A percentile compares a stretch with the other conserved stretches of the same genome.
Conservation (phyloP, 2,329 filamentous ascomycete species). For the Dendrostoma leiphaemia region DNA sequence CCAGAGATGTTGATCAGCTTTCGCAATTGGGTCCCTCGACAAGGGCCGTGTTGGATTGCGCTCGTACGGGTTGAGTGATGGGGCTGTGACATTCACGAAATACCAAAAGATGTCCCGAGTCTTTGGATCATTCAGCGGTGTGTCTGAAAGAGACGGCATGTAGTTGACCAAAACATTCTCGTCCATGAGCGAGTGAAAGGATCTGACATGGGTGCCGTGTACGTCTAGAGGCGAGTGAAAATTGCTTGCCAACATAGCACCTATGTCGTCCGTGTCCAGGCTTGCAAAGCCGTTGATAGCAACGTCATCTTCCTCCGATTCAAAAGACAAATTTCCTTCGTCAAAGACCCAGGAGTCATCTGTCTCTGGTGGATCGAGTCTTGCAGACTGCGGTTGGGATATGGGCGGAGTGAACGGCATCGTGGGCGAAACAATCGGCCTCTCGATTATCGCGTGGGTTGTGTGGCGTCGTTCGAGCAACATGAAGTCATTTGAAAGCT, state of each 20-base stretch:
- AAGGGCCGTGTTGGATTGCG: constrained; percentile 71
- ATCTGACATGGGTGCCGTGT: constrained; percentile 45
- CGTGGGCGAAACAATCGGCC: neutral
- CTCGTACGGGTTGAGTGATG: constrained; percentile 84
- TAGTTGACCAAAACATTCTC: constrained; percentile 62
- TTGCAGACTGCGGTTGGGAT: neutral
- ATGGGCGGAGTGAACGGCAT: constrained; percentile 1
- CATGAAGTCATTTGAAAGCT: neutral
- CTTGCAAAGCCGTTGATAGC: constrained; percentile 25
- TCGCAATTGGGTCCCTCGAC: constrained; percentile 57
- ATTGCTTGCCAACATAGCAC: constrained; percentile 35
- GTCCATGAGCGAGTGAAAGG: constrained; percentile 47
- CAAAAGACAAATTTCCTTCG: constrained; percentile 61
- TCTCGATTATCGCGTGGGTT: constrained; percentile 2
- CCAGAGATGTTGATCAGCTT: constrained; percentile 64
- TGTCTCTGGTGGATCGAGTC: constrained; percentile 21
- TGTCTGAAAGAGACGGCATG: constrained; percentile 60
- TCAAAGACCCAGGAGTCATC: constrained; percentile 50
- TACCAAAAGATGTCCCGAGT: constrained; percentile 86
- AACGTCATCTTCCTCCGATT: constrained; percentile 58
- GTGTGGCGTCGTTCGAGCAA: constrained; percentile 6
- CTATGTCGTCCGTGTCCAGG: constrained; percentile 38
- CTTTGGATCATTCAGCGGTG: constrained; percentile 75
- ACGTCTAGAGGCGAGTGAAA: constrained; percentile 36
- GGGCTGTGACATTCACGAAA: constrained; percentile 85